Evolutionary conservation across 2,329 filamentous ascomycete genomes (phyloP), one percentile per base, ranked within the genome.

Genomic region (Penicillium sp.): DNA sequence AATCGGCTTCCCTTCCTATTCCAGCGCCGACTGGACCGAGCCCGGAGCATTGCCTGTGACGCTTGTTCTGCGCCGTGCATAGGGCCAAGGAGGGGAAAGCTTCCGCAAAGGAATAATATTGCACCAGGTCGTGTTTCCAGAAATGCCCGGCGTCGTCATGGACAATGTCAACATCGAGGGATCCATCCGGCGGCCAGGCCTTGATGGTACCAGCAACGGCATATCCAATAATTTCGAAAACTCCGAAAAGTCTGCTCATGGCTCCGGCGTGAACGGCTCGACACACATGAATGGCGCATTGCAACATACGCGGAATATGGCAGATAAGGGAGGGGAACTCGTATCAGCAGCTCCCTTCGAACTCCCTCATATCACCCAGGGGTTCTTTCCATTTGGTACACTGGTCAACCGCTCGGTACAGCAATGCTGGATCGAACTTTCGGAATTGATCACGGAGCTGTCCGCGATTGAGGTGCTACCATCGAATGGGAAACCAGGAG

Each of bases 361-460:
- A 57, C 73, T 87, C 39, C 73, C 76, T 45, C 91, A 96, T 67
- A 88, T 96, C 55, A 87, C 87, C 0, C 79, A 87, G 54, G 87
- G 86, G 32, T 95, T 92, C 70, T 82, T 93, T 52, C 87, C 91
- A 4, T 81, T 97, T 18, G 86, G 87, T 4, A 83, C 83, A 13
- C 77, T 99, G 43, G 81, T 97, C 49, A 84, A 86, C 60, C 86
- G 94, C 62, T 83, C 94, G 36, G 88, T 90, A 32, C 92, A 97
- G 73, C 86, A 88, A 66, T 91, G 90, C 46, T 92, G 92, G 74
- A 91, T 90, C 69, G 85, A 88, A 51, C 79, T 97, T 31, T 81
- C 85, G 46, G 86, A 89, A 8, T 81, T 88, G 57, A 82, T 97
- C 42, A 77, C 81, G 36, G 84, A 87, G 55, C 77, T 97, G 73